These are phyloP conservation scores for Verticillium klebahnii DNA, from an alignment of 2,329 filamentous ascomycete species.

Conservation along the genomic window DNA sequence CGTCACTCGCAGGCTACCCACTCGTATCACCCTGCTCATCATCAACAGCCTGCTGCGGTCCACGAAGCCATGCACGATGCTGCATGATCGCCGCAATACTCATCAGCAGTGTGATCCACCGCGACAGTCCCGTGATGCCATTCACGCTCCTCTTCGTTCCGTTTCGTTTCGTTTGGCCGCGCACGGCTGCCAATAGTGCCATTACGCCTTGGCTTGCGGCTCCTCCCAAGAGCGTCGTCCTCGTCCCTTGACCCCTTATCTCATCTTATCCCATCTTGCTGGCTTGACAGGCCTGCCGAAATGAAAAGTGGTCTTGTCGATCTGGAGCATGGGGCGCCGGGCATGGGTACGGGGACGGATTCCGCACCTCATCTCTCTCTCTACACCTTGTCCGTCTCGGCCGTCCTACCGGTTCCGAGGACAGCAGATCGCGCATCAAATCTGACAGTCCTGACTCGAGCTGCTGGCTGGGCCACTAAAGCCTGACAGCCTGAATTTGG, in stretches of 20 bases:
- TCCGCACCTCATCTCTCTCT: neutral
- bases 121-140: neutral
- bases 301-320: neutral
- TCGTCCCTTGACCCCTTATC: neutral
- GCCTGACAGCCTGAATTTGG: neutral
- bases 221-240: neutral
- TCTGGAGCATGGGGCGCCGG: neutral
- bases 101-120: neutral
- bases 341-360: neutral
- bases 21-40: too few species aligned
- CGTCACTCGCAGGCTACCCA: too few species aligned
- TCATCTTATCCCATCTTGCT: neutral
- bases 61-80: too few species aligned
- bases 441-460: neutral
- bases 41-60: neutral
- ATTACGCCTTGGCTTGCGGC: neutral
- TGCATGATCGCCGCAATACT: neutral
- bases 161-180: neutral
- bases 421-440: neutral
- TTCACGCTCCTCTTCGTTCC: neutral
- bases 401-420: neutral
- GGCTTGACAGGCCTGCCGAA: neutral
- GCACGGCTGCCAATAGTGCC: neutral
- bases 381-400: neutral
- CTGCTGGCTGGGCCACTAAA: neutral